phyloP scores from a whole-genome alignment of 1,139 yeast genomes.

The Suhomyces taliae region DNA sequence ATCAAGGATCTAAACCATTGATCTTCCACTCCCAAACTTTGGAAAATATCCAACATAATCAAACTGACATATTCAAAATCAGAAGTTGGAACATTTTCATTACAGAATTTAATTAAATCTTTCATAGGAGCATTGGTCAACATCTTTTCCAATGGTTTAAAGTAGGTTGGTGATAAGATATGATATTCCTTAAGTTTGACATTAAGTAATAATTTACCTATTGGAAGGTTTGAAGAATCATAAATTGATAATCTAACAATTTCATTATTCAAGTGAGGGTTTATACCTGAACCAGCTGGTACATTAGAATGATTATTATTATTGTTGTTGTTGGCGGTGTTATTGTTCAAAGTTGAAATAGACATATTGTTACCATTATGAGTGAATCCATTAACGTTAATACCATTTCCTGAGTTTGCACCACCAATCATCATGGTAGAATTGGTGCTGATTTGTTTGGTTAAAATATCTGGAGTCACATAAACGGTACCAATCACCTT shows the following conservation, averaged over 20 bases:
- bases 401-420: conserved; percentile 25
- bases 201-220: conserved; percentile 62
- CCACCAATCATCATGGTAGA: conserved; percentile 40
- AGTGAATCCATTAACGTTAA: conserved; percentile 23
- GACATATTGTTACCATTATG: conserved; percentile 11
- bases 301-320: conserved; percentile 11
- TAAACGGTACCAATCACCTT: conserved; percentile 54
- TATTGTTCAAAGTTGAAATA: conserved; percentile 11
- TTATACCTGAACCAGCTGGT: conserved; percentile 1
- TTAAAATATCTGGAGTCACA: conserved; percentile 55
- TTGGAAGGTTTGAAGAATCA: conserved; percentile 43
- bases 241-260: conserved; percentile 46
- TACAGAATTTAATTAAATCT: conserved; percentile 49
- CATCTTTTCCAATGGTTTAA: conserved; percentile 61
- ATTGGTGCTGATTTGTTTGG: conserved; percentile 33
- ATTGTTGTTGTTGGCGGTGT: conserved; percentile 7
- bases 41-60: conserved; percentile 64
- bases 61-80: conserved; percentile 56
- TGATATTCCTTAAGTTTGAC: conserved; percentile 56
- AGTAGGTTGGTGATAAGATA: conserved; percentile 58
- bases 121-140: conserved; percentile 52
- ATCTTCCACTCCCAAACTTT: conserved; percentile 59
- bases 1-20: conserved; percentile 71
- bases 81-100: conserved; percentile 40
- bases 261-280: conserved; percentile 23